A percentile compares a stretch with the other conserved stretches of the same genome.
These are phyloP conservation scores for Debaryomycetaceae sp. DNA, from an alignment of 1,139 yeast genomes.

Conservation along the genomic window DNA sequence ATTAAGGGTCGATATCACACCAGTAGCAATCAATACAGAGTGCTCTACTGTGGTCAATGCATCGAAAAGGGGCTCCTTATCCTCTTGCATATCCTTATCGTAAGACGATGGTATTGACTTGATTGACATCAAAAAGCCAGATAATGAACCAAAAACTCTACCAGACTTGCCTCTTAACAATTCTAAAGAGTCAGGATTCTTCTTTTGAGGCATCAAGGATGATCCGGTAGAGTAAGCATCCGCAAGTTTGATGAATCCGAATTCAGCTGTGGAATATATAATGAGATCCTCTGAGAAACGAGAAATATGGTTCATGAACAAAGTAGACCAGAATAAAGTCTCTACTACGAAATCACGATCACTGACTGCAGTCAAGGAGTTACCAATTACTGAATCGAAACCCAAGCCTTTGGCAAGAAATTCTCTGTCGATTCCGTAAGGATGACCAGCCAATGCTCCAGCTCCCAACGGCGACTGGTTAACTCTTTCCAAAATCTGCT, in stretches of 20 bases:
- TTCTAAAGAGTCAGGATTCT: conserved; percentile 95
- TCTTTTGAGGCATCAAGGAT: conserved; percentile 98
- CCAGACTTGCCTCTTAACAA: conserved; percentile 95
- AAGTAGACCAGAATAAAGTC: conserved; percentile 94
- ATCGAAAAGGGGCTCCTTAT: conserved; percentile 95
- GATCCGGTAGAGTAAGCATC: conserved; percentile 99
- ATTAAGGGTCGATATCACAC: conserved; percentile 82
- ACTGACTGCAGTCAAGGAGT: conserved; percentile 90
- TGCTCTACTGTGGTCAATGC: conserved; percentile 87
- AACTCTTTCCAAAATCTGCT: conserved; percentile 75
- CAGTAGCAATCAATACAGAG: conserved; percentile 90
- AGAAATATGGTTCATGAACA: conserved; percentile 92
- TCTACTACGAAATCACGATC: conserved; percentile 98
- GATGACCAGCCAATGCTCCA: conserved; percentile 99
- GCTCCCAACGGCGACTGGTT: conserved; percentile 91
- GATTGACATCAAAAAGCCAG: conserved; percentile 94
- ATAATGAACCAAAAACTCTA: conserved; percentile 88
- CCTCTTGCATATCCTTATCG: conserved; percentile 98
- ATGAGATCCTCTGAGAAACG: conserved; percentile 92
- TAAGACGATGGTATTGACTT: conserved; percentile 96
- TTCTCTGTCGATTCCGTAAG: conserved; percentile 95
- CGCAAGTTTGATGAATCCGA: conserved; percentile 87
- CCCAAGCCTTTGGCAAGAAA: conserved; percentile 76
- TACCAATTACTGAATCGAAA: conserved; percentile 83
- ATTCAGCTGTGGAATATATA: conserved; percentile 95